A percentile compares a stretch with the other conserved stretches of the same genome.
Conservation (phyloP, 495 filamentous ascomycete species). For the Penicillium paradoxum region DNA sequence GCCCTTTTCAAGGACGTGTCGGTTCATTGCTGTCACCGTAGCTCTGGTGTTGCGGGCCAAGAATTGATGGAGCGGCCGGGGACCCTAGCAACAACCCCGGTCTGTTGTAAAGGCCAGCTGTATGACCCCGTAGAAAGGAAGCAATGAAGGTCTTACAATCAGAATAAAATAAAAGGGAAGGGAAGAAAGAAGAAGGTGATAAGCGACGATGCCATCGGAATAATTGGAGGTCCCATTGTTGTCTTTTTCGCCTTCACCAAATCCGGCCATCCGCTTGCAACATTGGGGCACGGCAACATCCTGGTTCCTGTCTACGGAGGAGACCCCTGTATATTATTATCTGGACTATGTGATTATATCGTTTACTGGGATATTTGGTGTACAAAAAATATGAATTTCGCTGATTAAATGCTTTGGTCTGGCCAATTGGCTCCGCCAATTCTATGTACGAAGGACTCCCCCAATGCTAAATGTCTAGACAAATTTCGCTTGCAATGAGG, state of each 20-base stretch:
- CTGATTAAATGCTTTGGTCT: background rate
- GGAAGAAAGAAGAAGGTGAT: background rate
- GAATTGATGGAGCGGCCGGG: conserved; percentile 4
- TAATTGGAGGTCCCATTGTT: background rate
- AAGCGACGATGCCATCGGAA: background rate
- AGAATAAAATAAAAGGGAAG: background rate
- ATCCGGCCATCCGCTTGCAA: conserved; percentile 29
- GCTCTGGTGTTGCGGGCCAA: conserved; percentile 24
- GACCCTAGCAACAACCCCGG: conserved; percentile 1
- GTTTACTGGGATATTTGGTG: background rate
- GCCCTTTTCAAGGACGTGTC: conserved; percentile 73
- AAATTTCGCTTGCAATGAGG: background rate
- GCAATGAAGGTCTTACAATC: background rate
- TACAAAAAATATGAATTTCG: background rate
- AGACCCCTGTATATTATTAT: background rate
- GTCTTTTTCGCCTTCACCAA: conserved; percentile 5
- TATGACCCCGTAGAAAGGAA: background rate
- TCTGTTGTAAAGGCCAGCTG: background rate
- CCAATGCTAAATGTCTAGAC: background rate
- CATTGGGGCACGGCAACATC: background rate
- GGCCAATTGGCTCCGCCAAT: background rate
- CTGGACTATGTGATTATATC: background rate
- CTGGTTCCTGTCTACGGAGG: background rate
- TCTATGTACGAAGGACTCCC: conserved; percentile 1
- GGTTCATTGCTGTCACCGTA: conserved; percentile 42